phyloP scores from a whole-genome alignment of 2,329 filamentous ascomycete species.

The Trichoderma sp. region DNA sequence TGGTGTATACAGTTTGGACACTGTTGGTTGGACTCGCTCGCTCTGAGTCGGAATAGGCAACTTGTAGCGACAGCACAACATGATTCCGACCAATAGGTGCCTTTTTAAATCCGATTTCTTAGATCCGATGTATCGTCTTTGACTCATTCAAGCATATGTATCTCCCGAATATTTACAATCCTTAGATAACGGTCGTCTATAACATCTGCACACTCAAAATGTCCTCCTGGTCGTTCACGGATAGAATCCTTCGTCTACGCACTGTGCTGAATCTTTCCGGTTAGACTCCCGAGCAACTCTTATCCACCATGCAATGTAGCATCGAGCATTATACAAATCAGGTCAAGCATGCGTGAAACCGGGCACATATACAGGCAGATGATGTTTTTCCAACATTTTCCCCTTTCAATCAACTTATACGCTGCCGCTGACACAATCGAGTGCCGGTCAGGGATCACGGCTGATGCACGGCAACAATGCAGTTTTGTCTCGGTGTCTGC shows the following conservation, averaged over 20 bases:
- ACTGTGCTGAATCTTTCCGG: not conserved
- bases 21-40: not conserved
- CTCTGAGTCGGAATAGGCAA: not conserved
- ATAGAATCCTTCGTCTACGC: not conserved
- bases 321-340: not conserved
- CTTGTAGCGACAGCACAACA: not conserved
- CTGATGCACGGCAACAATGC: not conserved
- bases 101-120: not conserved
- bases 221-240: not conserved
- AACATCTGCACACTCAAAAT: not conserved
- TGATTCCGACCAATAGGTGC: too few species aligned
- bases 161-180: not conserved
- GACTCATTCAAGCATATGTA: not conserved
- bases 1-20: not conserved
- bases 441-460: not conserved
- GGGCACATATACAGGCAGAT: not conserved
- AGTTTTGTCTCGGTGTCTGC: not conserved
- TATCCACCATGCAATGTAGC: not conserved
- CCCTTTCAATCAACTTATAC: too few species aligned
- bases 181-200: not conserved
- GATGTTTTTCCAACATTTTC: not conserved
- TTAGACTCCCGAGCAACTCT: not conserved
- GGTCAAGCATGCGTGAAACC: not conserved
- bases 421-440: not conserved
- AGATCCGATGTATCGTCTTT: not conserved